A percentile compares a stretch with the other conserved stretches of the same genome.
Conservation (phyloP, 768 basidiomycete genomes). For the Antrodiella citrinella region DNA sequence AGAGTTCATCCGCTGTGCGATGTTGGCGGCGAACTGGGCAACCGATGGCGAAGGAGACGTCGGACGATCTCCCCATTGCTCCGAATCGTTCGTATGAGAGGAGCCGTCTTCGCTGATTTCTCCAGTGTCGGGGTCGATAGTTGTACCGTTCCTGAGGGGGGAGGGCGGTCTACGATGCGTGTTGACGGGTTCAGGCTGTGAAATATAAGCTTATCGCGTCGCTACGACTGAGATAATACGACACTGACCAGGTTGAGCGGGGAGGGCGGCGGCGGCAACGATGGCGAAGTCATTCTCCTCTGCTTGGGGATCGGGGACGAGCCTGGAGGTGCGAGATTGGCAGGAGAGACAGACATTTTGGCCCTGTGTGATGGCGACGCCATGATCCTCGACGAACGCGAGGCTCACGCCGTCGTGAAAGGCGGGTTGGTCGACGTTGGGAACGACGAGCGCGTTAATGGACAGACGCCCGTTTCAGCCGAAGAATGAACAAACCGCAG, state of each 20-base stretch:
- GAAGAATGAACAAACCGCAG: neutral
- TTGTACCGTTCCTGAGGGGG: conserved; percentile 59
- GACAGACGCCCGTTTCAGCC: neutral
- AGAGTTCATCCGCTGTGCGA: conserved; percentile 68
- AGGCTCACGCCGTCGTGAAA: conserved; percentile 17
- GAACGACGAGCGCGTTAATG: conserved; percentile 6
- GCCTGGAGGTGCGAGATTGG: conserved; percentile 17
- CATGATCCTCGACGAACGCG: conserved; percentile 14
- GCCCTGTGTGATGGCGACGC: conserved; percentile 22
- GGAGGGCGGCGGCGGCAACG: conserved; percentile 29
- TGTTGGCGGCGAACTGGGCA: conserved; percentile 62
- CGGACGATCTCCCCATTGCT: conserved; percentile 35
- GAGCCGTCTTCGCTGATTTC: conserved; percentile 25
- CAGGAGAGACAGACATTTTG: conserved; percentile 16
- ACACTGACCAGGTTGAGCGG: conserved; percentile 33
- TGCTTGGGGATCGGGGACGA: conserved; percentile 15
- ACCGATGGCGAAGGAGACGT: conserved; percentile 66
- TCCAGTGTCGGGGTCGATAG: conserved; percentile 50
- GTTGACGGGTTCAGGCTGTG: conserved; percentile 38
- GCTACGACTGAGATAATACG: neutral
- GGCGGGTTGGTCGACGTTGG: conserved; percentile 23
- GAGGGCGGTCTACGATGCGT: conserved; percentile 53
- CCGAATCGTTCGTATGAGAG: conserved; percentile 29
- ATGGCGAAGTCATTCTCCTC: conserved; percentile 30
- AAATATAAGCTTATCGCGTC: conserved; percentile 8